A percentile compares a stretch with the other conserved stretches of the same genome.
phyloP scores from a whole-genome alignment of 179 eudicot species.

The Camellia oleifera region DNA sequence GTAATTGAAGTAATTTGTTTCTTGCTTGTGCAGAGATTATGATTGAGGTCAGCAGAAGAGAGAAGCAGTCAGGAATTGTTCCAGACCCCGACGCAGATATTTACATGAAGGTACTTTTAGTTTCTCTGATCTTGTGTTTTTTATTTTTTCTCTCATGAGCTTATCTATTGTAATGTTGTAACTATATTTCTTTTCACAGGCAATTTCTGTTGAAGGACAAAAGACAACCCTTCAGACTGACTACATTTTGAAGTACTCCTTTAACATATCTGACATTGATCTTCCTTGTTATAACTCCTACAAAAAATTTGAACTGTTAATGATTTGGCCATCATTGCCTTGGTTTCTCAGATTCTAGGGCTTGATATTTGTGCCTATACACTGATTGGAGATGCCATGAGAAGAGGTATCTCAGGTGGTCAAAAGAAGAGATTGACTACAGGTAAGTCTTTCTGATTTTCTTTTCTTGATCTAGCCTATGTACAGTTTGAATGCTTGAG shows the following conservation, averaged over 20 bases:
- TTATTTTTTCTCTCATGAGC: not conserved
- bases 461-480: not conserved
- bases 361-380: constrained; percentile 81
- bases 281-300: not conserved
- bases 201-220: constrained; percentile 68
- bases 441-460: constrained; percentile 30
- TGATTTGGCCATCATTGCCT: not conserved
- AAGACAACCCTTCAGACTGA: constrained; percentile 75
- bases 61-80: constrained; percentile 64
- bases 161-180: not conserved
- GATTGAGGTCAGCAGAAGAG: constrained; percentile 73
- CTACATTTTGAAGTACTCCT: constrained; percentile 63
- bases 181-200: constrained; percentile 37
- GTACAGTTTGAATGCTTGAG: not conserved
- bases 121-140: no score
- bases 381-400: constrained; percentile 77
- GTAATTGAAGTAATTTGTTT: not conserved
- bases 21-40: constrained; percentile 20
- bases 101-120: constrained; percentile 62
- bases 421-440: constrained; percentile 93
- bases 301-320: not conserved
- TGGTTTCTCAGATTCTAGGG: constrained; percentile 66
- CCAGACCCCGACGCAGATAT: constrained; percentile 86
- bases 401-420: constrained; percentile 89
- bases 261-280: not conserved